Conservation (phyloP, 2,329 filamentous ascomycete genomes). For the Fusarium proliferatum region DNA sequence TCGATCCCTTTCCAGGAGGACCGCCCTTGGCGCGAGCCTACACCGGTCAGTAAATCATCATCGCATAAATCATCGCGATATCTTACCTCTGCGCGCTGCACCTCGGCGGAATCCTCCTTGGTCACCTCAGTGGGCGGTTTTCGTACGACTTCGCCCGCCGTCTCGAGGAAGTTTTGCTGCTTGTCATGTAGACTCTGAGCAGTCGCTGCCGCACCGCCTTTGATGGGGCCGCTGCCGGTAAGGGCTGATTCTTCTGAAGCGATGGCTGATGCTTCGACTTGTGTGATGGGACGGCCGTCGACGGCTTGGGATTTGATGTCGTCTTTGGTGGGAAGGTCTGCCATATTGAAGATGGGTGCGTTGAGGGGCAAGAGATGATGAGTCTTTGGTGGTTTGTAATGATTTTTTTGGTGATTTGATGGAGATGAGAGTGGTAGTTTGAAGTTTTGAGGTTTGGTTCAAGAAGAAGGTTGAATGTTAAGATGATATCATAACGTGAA, state of each 20-base stretch:
- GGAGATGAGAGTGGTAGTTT: rapidly evolving
- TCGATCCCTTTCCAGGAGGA: neutral
- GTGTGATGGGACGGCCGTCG: constrained; percentile 26
- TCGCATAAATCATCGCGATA: rapidly evolving
- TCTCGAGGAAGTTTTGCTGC: neutral
- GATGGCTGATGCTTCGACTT: constrained; percentile 15
- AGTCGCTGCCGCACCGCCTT: neutral
- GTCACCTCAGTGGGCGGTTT: neutral
- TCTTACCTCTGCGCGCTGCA: neutral
- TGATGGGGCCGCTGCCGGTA: constrained; percentile 27
- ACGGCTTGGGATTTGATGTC: constrained; percentile 19
- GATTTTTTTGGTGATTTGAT: neutral
- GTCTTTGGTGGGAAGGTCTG: constrained; percentile 21
- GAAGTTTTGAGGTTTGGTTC: neutral
- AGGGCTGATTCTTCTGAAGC: constrained; percentile 23
- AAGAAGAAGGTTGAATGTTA: rapidly evolving
- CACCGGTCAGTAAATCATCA: neutral
- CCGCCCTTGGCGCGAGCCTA: neutral
- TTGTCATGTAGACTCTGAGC: neutral
- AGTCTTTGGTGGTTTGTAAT: no score
- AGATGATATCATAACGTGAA: constrained; percentile 14
- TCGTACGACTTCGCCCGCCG: neutral
- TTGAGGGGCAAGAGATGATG: no score
- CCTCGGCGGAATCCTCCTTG: neutral
- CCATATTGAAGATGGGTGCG: neutral